Base-by-base conservation (phyloP, 768 basidiomycete species). In the Termitomyces heimii region DNA sequence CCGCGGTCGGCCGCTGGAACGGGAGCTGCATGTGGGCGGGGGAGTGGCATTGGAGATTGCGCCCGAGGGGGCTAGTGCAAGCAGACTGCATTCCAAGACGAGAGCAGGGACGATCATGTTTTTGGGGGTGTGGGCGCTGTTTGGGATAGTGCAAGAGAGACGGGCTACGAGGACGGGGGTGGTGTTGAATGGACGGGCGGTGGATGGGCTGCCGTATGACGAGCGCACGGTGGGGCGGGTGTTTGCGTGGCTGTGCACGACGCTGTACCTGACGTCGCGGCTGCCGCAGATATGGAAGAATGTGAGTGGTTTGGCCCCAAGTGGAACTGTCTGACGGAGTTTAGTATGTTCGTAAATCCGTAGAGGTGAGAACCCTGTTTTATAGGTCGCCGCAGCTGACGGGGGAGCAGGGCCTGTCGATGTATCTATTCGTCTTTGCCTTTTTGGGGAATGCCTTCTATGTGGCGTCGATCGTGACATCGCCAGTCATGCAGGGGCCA, bases 281-380 rank as follows among this genome's bases (percentile, higher is more conserved):
- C 72, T 99, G 65, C 97, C 97, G 22, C 97, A 99, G 70, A 97
- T 99, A 61, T 98, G 97, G 97, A 96, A 95, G 72, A 98, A 98
- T 66, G 95, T 97, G 70, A 69, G 93, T 84, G 1, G 37, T 50
- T 44, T 31, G 22, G 50, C 29, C 45, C 37, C 39, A 34, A 5
- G 8, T 28, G 8, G 16, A 55, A 32, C 37, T 37, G 51, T 47
- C 32, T 58, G 7, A 59, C 57, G 47, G 10, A 59, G 49, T 31
- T 51, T 63, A 96, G 93, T 95, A 82, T 66, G 84, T 81, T 55
- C 82, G 94, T 54, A 93, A 94, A 77, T 96, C 94, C 46, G 92
- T 95, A 18, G 92, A 90, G 79, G 88, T 86, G 68, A 12, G 31
- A 3, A 4, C 5, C n/a, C 28, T 34, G 20, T 40, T 48, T 22